A percentile compares a stretch with the other conserved stretches of the same genome.
Evolutionary conservation across 176 grass and related monocot species (phyloP).

Genomic region (Otatea glauca): DNA sequence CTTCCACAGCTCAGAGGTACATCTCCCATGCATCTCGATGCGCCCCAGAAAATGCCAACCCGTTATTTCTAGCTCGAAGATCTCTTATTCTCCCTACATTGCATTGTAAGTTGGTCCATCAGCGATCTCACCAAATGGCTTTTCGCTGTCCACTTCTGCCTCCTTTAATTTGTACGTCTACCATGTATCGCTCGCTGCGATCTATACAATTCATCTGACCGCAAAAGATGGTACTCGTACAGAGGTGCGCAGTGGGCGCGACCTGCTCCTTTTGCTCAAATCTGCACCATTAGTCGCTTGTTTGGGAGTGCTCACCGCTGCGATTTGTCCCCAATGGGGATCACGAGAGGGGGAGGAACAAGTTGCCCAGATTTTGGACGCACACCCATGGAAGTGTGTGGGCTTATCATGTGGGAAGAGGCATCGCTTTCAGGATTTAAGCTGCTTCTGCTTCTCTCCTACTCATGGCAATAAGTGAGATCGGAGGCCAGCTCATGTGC

Average conservation of each 20-base stretch:
- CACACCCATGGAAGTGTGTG: slow-evolving; percentile 47
- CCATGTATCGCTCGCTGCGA: slow-evolving; percentile 42
- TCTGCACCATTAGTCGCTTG: slow-evolving; percentile 46
- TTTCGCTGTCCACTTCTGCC: background rate
- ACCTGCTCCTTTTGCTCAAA: slow-evolving; percentile 39
- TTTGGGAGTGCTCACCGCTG: slow-evolving; percentile 51
- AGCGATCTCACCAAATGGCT: slow-evolving; percentile 30
- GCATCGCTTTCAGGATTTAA: slow-evolving; percentile 50
- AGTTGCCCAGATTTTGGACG: slow-evolving; percentile 65
- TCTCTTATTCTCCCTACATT: slow-evolving; percentile 14
- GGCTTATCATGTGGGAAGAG: slow-evolving; percentile 50
- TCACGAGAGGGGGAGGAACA: slow-evolving; percentile 71
- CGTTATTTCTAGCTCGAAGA: slow-evolving; percentile 28
- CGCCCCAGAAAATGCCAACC: slow-evolving; percentile 6
- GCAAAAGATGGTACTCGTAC: slow-evolving; percentile 43
- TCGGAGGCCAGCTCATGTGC: background rate
- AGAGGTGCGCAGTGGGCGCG: slow-evolving; percentile 46
- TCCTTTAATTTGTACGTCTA: slow-evolving; percentile 28
- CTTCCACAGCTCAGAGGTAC: slow-evolving; percentile 35
- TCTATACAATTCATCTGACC: slow-evolving; percentile 46
- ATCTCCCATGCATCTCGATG: slow-evolving; percentile 18
- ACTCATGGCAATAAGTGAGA: slow-evolving; percentile 33
- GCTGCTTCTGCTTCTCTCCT: slow-evolving; percentile 37
- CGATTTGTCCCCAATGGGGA: slow-evolving; percentile 39
- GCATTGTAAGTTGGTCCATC: slow-evolving; percentile 13